These are phyloP conservation scores for Didymellaceae sp. DNA, from an alignment of 2,329 filamentous ascomycete genomes.

Conservation along the genomic window DNA sequence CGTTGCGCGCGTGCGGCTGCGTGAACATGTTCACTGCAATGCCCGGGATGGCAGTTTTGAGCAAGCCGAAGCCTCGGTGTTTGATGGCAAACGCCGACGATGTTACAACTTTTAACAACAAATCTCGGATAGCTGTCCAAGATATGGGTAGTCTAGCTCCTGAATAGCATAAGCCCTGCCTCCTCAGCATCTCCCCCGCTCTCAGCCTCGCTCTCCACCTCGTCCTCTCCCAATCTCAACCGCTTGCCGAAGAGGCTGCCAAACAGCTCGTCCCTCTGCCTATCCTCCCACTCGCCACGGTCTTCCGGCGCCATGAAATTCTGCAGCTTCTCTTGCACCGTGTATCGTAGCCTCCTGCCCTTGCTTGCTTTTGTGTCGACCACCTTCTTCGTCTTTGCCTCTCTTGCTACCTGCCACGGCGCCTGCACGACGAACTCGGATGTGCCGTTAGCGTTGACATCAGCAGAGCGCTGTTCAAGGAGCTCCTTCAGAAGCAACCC, in stretches of 20 bases:
- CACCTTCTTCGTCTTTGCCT: conserved; percentile 82
- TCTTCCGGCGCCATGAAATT: conserved; percentile 98
- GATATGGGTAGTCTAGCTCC: conserved; percentile 36
- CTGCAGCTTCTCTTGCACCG: conserved; percentile 94
- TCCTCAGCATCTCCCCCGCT: conserved; percentile 46
- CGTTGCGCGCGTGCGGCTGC: too few species aligned
- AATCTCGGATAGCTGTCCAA: too few species aligned
- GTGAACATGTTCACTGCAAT: too few species aligned
- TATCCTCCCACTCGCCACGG: conserved; percentile 77
- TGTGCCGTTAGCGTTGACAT: conserved; percentile 53
- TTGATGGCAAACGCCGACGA: conserved; percentile 6
- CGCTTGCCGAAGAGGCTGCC: conserved; percentile 57
- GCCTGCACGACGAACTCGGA: conserved; percentile 57
- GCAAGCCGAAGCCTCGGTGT: conserved; percentile 21
- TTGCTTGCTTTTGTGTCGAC: conserved; percentile 96
- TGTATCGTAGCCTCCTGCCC: conserved; percentile 91
- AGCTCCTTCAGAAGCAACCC: conserved; percentile 91
- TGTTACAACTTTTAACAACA: background rate
- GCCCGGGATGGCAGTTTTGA: conserved; percentile 12
- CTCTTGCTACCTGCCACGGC: conserved; percentile 70
- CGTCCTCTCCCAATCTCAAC: conserved; percentile 53
- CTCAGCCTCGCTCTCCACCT: conserved; percentile 45
- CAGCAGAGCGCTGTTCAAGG: conserved; percentile 83
- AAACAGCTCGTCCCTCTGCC: conserved; percentile 72
- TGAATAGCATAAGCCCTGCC: conserved; percentile 49